Base-by-base conservation (phyloP, 108 stramenopile genomes). In the Stephanodiscus minutulus region DNA sequence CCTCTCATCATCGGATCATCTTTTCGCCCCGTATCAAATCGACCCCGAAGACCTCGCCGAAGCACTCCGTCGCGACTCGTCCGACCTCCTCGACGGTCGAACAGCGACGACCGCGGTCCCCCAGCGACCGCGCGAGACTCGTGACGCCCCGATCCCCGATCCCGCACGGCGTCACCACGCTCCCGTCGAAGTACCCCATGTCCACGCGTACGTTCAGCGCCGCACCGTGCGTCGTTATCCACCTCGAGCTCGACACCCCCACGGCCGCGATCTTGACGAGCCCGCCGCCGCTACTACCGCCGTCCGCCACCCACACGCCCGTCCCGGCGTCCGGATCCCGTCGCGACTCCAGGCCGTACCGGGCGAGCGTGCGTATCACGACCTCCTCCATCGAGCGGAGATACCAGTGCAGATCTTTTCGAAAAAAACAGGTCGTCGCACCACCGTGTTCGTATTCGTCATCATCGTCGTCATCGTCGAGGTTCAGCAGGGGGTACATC, bases 351-450 rank as follows among this genome's bases (percentile, higher is more conserved):
- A 44, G 15, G 43, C 13, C 43, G 43, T 44, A 44, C 11, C 13
- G 12, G 1, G 13, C 0, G 3, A 96, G 80, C 3, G 89, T 86
- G 46, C 48, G 68, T 46, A 99, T 95, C 24, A 98, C 77, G 7
- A 96, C 95, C 63, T 97, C 93, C 83, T 99, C 98, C 18, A 99
- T 71, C 39, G 66, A 65, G 11, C 92, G 77, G 35, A 99, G 66
- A 72, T 97, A 99, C 97, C 97, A 97, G 76, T 97, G 98, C 61
- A 99, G 69, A 87, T 99, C 99, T 60, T 85, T 65, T 61, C 83
- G 74, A 72, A 85, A 91, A 0, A 82, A n/a, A n/a, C n/a, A n/a
- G n/a, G n/a, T n/a, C n/a, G n/a, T n/a, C n/a, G n/a, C n/a, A n/a
- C n/a, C n/a, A n/a, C n/a, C n/a, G n/a, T n/a, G n/a, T n/a, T n/a